Conservation (phyloP, 1,284 basidiomycete species). For the Cryptococcus maquisensis region DNA sequence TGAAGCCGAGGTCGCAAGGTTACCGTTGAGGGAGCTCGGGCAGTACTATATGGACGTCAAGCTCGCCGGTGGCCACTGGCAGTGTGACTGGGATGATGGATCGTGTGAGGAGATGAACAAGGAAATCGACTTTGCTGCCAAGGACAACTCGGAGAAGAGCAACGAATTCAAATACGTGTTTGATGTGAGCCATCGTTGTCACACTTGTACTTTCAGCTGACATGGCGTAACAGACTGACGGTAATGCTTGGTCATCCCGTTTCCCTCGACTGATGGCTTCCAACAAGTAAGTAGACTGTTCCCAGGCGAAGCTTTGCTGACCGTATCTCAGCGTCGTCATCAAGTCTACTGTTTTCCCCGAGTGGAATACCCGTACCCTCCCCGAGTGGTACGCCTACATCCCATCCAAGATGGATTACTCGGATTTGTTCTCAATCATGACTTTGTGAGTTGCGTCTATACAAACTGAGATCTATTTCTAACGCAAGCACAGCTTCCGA, state of each 20-base stretch:
- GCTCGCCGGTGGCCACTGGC: conserved; percentile 45
- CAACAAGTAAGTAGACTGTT: conserved; percentile 34
- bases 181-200: conserved; percentile 35
- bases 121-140: conserved; percentile 41
- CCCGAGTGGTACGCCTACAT: conserved; percentile 51
- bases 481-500: conserved; percentile 36
- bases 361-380: conserved; percentile 48
- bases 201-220: neutral
- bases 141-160: conserved; percentile 40
- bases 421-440: conserved; percentile 49
- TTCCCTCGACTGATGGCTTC: conserved; percentile 49
- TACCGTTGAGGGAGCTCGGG: conserved; percentile 31
- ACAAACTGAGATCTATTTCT: neutral
- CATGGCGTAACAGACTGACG: conserved; percentile 35
- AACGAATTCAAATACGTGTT: conserved; percentile 50
- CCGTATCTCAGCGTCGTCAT: conserved; percentile 38
- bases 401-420: conserved; percentile 50
- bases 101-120: conserved; percentile 47
- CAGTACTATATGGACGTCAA: conserved; percentile 48
- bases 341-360: conserved; percentile 50
- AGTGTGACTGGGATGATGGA: conserved; percentile 47
- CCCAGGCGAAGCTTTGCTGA: conserved; percentile 4
- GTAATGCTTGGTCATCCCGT: conserved; percentile 49
- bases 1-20: conserved; percentile 30
- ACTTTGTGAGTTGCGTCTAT: conserved; percentile 39